Conservation (phyloP, 768 basidiomycete genomes). For the Boletus vinaceobasis region DNA sequence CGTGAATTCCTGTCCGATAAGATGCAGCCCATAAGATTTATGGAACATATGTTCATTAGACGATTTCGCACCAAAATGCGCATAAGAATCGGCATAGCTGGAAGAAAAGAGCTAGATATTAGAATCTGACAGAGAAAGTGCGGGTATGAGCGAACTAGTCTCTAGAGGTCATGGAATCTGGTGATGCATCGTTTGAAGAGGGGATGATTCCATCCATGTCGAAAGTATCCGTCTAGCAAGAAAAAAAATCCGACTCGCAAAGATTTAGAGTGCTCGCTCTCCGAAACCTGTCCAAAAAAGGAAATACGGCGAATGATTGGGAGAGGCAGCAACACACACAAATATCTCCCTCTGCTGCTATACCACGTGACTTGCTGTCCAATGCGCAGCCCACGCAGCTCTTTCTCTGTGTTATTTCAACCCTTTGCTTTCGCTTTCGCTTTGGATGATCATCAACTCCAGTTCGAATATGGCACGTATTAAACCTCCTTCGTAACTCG, state of each 20-base stretch:
- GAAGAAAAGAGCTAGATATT: constrained; percentile 33
- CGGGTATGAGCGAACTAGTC: constrained; percentile 70
- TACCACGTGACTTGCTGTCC: constrained; percentile 20
- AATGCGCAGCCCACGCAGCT: constrained; percentile 8
- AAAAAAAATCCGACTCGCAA: background rate
- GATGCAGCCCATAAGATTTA: constrained; percentile 4
- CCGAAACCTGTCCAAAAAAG: constrained; percentile 4
- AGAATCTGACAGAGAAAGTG: constrained; percentile 33
- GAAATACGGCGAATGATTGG: constrained; percentile 9
- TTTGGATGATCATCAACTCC: constrained; percentile 26
- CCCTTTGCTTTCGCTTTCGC: background rate
- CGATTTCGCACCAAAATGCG: constrained; percentile 74
- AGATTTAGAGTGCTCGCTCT: background rate
- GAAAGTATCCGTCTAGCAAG: constrained; percentile 1
- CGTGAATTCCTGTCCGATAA: constrained; percentile 75
- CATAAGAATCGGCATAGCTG: constrained; percentile 95
- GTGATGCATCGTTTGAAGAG: constrained; percentile 22
- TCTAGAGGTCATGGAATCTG: constrained; percentile 72
- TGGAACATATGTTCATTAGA: background rate
- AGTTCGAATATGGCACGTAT: constrained; percentile 25
- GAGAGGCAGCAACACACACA: constrained; percentile 10
- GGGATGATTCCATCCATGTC: constrained; percentile 31
- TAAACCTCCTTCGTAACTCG: background rate
- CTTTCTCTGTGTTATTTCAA: background rate
- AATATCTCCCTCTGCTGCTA: background rate